phyloP scores from a whole-genome alignment of 352 stramenopile species.

The Phytophthora pisi region DNA sequence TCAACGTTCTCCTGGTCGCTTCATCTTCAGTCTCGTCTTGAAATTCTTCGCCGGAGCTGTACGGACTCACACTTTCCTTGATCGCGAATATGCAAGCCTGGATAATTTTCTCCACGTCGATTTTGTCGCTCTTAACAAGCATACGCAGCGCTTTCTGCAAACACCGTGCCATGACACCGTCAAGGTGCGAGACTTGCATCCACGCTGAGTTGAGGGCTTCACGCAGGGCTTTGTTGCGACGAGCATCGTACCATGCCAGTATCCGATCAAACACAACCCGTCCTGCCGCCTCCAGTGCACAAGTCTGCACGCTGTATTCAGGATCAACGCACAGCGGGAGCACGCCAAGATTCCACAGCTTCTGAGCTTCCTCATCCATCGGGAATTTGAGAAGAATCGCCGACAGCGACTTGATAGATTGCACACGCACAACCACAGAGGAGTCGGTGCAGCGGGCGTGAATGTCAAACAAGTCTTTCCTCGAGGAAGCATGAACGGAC shows the following conservation, averaged over 20 bases:
- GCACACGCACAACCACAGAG: conserved; percentile 79
- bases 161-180: conserved; percentile 80
- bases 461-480: conserved; percentile 77
- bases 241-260: conserved; percentile 57
- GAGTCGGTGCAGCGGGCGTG: conserved; percentile 76
- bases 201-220: conserved; percentile 54
- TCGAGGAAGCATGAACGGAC: conserved; percentile 56
- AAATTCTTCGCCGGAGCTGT: conserved; percentile 36
- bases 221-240: conserved; percentile 37
- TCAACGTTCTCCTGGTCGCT: conserved; percentile 33
- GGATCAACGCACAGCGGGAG: conserved; percentile 83
- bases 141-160: conserved; percentile 75
- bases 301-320: conserved; percentile 76
- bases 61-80: conserved; percentile 51
- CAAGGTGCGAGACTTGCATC: conserved; percentile 70
- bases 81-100: conserved; percentile 71
- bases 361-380: conserved; percentile 69
- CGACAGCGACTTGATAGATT: conserved; percentile 84
- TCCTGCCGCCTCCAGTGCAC: conserved; percentile 61
- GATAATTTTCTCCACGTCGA: conserved; percentile 61
- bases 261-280: conserved; percentile 72
- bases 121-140: conserved; percentile 68
- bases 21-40: conserved; percentile 45
- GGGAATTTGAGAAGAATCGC: conserved; percentile 78
- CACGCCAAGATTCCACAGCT: conserved; percentile 85